Conservation (phyloP, 805 yeast genomes). For the Yarrowia osloensis region DNA sequence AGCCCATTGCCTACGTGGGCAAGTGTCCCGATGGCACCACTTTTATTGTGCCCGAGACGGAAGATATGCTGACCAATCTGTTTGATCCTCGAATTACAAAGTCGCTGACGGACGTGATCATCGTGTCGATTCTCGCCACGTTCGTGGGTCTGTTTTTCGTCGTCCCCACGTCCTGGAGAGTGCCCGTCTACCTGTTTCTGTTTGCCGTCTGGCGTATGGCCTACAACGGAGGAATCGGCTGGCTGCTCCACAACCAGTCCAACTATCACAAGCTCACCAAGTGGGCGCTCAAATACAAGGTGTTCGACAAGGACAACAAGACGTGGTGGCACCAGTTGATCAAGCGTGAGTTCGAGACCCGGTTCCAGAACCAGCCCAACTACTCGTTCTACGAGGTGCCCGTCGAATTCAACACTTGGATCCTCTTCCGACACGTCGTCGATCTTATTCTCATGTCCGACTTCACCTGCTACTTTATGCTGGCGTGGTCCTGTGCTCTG, state of each 20-base stretch:
- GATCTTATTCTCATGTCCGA: constrained; percentile 84
- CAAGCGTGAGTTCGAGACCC: constrained; percentile 50
- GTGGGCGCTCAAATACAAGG: constrained; percentile 50
- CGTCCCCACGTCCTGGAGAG: constrained; percentile 39
- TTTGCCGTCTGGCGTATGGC: constrained; percentile 74
- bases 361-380: constrained; percentile 45
- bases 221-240: constrained; percentile 81
- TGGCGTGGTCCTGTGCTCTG: constrained; percentile 49
- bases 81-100: constrained; percentile 75
- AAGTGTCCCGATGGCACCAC: constrained; percentile 41
- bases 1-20: constrained; percentile 33
- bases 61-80: constrained; percentile 79
- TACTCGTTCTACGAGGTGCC: constrained; percentile 52
- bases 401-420: constrained; percentile 79
- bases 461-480: constrained; percentile 69
- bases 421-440: constrained; percentile 73
- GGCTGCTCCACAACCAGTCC: constrained; percentile 65
- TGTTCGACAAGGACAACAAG: constrained; percentile 48
- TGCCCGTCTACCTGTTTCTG: constrained; percentile 51
- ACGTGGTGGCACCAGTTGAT: constrained; percentile 47
- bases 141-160: constrained; percentile 40
- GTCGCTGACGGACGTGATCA: constrained; percentile 63
- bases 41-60: constrained; percentile 58
- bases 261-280: constrained; percentile 55
- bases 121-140: constrained; percentile 50